These are phyloP conservation scores for Talaromyces nanjingensis DNA, from an alignment of 495 filamentous ascomycete genomes.

Conservation along the genomic window DNA sequence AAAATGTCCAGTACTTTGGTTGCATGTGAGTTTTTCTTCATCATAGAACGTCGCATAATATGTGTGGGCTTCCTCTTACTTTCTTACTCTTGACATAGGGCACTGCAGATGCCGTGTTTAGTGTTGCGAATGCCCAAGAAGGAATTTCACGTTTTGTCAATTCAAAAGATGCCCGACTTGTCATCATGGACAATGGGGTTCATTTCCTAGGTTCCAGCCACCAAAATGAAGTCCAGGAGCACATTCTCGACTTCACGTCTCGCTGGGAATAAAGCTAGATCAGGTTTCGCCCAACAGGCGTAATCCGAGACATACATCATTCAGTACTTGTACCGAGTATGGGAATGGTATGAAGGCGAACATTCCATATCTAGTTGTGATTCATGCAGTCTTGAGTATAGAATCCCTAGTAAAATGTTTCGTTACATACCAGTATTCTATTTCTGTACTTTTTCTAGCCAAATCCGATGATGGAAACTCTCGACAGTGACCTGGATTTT, in stretches of 20 bases:
- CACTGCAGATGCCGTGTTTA: constrained; percentile 47
- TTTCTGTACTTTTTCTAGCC: too few species aligned
- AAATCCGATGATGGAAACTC: too few species aligned
- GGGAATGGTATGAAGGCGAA: background rate
- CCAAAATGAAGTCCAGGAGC: constrained; percentile 10
- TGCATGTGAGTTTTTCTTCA: constrained; percentile 41
- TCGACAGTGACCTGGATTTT: constrained; percentile 16
- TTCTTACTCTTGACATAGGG: constrained; percentile 28
- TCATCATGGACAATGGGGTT: constrained; percentile 42
- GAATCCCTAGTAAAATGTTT: background rate
- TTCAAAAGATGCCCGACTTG: constrained; percentile 41
- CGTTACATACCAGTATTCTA: too few species aligned
- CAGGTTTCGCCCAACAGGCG: background rate
- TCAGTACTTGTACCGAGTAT: background rate
- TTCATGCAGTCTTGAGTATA: background rate
- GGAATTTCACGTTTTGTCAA: constrained; percentile 53
- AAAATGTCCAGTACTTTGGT: constrained; percentile 54
- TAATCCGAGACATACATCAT: background rate
- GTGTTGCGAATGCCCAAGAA: constrained; percentile 37
- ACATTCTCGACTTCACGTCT: constrained; percentile 8
- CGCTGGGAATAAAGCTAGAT: background rate
- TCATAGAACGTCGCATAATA: background rate
- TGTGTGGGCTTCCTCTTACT: background rate
- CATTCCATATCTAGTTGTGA: background rate
- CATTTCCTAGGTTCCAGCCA: constrained; percentile 51